Base-by-base conservation (phyloP, 768 basidiomycete species). In the Hygrophoropsis aurantiaca region DNA sequence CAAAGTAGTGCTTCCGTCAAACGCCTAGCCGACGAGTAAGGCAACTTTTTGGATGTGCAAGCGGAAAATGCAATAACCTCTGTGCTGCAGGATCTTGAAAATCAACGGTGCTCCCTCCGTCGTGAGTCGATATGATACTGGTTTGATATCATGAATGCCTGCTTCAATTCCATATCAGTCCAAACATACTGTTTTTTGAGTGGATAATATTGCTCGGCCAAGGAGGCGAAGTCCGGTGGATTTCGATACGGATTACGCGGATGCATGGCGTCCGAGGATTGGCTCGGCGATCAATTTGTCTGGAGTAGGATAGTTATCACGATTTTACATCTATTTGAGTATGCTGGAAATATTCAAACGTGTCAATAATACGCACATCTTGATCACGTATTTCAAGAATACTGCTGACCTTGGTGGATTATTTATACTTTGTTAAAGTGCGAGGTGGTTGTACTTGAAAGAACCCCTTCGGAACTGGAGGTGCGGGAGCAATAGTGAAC, bases 1-100 rank as follows among this genome's bases (percentile, higher is more conserved):
- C 74, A 69, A 24, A 95, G 74, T 19, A 97, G 72, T 0, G 88
- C 88, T 56, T 85, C 74, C 2, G 94, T 95, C 54, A 97, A 70
- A 36, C 80, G 74, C 58, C 94, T 92, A 56, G 44, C 52, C 54
- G 60, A 38, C 38, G 20, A 44, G 39, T 47, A 45, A 48, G 56
- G 33, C 13, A 5, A 23, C 6, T 4, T n/a, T 40, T 27, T 23
- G 46, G 50, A 26, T 15, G 33, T 18, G 25, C 21, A 21, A 19
- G 11, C 45, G 16, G 26, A 20, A 39, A 21, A 34, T 41, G 1
- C 20, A 50, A 52, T 56, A 26, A 87, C 90, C 87, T 77, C 62
- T 90, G 84, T 3, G 88, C 82, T 1, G 61, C 61, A n/a, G 80
- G 74, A 58, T 87, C 73, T 56, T 84, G 79, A 61, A 93, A 97